Evolutionary conservation across 176 grass and related monocot genomes (phyloP).

Genomic region (Leersia perrieri): DNA sequence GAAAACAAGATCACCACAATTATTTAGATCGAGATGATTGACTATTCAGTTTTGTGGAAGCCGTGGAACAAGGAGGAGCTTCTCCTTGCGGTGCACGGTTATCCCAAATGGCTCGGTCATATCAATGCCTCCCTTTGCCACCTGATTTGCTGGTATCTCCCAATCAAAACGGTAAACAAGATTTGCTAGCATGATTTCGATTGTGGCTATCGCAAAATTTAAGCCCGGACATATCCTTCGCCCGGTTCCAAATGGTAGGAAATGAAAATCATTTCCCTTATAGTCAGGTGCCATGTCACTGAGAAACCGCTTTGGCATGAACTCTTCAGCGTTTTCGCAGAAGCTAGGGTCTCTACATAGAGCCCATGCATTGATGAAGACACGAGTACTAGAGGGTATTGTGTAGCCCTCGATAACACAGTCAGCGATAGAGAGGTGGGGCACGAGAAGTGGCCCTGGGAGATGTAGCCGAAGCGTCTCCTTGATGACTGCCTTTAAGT

Average conservation of each 20-base stretch:
- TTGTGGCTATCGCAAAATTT: constrained; percentile 25
- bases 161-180: constrained; percentile 31
- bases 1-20: too few relatives aligned
- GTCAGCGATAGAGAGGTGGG: constrained; percentile 28
- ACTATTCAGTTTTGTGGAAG: too few relatives aligned
- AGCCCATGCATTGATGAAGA: constrained; percentile 37
- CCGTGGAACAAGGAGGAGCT: too few relatives aligned
- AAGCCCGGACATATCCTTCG: constrained; percentile 38
- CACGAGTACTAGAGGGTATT: constrained; percentile 29
- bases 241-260: constrained; percentile 38
- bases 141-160: background rate
- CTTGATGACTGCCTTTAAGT: constrained; percentile 41
- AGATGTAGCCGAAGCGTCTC: constrained; percentile 38
- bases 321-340: too few relatives aligned
- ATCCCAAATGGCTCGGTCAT: too few relatives aligned
- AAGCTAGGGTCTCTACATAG: too few relatives aligned
- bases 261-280: constrained; percentile 27
- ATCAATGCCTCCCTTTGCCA: background rate
- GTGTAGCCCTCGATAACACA: constrained; percentile 36
- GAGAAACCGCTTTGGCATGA: constrained; percentile 10
- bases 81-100: too few relatives aligned
- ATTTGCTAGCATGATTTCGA: constrained; percentile 36
- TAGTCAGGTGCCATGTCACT: background rate
- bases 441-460: constrained; percentile 26
- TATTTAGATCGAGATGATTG: too few relatives aligned